Evolutionary conservation across 78 protist species (phyloP).

Genomic region (Tieghemostelium lacteum): DNA sequence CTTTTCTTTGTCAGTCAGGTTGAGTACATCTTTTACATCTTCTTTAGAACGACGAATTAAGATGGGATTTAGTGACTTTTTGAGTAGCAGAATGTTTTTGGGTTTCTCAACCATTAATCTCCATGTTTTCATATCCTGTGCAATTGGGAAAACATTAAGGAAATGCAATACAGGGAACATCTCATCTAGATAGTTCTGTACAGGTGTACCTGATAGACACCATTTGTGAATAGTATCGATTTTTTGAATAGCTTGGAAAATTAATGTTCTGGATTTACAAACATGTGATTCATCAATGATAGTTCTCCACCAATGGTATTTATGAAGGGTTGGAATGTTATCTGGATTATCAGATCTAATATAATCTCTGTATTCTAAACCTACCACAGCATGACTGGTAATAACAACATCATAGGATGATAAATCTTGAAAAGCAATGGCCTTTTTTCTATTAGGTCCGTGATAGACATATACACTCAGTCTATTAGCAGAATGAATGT

Average conservation of each 20-base stretch:
- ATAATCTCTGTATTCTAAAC: constrained; percentile 30
- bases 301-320: constrained; percentile 62
- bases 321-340: background rate
- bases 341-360: background rate
- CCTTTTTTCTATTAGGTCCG: constrained; percentile 28
- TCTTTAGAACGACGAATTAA: constrained; percentile 47
- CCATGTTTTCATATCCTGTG: constrained; percentile 31
- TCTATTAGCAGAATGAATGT: background rate
- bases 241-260: constrained; percentile 30
- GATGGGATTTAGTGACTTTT: constrained; percentile 44
- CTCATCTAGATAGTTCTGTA: constrained; percentile 85
- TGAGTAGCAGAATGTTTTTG: constrained; percentile 8
- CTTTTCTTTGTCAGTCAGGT: constrained; percentile 6
- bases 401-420: constrained; percentile 21
- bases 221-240: constrained; percentile 57
- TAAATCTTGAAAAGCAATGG: background rate
- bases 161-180: constrained; percentile 77
- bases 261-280: constrained; percentile 10
- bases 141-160: constrained; percentile 36
- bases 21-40: background rate
- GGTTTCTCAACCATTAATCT: constrained; percentile 18
- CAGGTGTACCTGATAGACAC: constrained; percentile 91
- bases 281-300: constrained; percentile 59
- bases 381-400: constrained; percentile 22
- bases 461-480: background rate